A percentile compares a stretch with the other conserved stretches of the same genome.
phyloP scores from a whole-genome alignment of 371 early-diverging fungal genomes.

The Entomophthora muscae region DNA sequence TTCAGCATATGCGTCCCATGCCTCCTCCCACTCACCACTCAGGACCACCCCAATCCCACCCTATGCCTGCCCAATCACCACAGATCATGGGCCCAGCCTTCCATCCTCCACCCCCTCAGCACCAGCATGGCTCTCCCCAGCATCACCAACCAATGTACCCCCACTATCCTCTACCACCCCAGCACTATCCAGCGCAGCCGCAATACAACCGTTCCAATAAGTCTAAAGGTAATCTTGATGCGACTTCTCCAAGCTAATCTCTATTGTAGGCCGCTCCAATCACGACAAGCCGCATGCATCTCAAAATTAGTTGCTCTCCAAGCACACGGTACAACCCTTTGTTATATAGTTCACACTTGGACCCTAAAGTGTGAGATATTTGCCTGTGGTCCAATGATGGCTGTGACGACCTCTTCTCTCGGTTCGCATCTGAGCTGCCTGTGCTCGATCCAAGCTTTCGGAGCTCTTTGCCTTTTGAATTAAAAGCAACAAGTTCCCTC shows the following conservation, averaged over 20 bases:
- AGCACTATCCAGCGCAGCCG: not conserved
- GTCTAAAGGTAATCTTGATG: not conserved
- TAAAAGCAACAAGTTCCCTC: not conserved
- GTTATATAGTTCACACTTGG: not conserved
- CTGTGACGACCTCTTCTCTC: not conserved
- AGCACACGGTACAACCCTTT: not conserved
- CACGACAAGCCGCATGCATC: not conserved
- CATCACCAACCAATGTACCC: not conserved
- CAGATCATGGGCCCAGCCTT: not conserved
- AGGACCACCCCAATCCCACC: not conserved
- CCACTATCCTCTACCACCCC: not conserved
- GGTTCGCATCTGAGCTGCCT: not conserved
- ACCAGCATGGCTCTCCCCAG: not conserved
- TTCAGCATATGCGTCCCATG: not conserved
- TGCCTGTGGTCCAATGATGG: not conserved
- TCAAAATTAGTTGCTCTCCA: not conserved
- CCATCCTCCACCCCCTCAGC: not conserved
- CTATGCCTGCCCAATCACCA: not conserved
- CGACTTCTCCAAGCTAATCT: not conserved
- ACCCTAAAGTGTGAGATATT: not conserved
- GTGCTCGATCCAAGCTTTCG: not conserved
- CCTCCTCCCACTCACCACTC: not conserved
- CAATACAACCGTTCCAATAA: not conserved
- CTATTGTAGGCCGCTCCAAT: not conserved
- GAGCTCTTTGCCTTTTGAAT: not conserved